Conservation (phyloP, 176 grass and related monocot species). For the Microstegium vimineum region DNA sequence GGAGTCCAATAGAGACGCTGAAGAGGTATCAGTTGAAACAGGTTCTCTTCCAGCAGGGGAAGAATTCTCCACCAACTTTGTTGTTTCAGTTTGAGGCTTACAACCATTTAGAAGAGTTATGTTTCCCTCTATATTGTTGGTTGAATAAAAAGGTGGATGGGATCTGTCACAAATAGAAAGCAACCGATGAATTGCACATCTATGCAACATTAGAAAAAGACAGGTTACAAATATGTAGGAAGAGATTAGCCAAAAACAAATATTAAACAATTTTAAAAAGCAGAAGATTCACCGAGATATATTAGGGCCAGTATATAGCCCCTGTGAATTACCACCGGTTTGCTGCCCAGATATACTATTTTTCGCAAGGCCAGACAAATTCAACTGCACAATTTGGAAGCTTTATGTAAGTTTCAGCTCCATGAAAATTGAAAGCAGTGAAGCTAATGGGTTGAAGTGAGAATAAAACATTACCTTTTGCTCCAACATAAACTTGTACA, state of each 20-base stretch:
- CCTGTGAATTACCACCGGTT: conserved; percentile 42
- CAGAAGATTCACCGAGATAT: conserved; percentile 49
- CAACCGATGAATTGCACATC: conserved; percentile 16
- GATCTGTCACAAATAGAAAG: conserved; percentile 29
- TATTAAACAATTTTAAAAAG: neutral
- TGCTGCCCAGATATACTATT: conserved; percentile 79
- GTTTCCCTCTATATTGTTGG: conserved; percentile 26
- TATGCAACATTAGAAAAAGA: neutral
- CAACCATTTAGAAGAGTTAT: neutral
- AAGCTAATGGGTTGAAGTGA: conserved; percentile 1
- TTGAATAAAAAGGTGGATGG: conserved; percentile 7
- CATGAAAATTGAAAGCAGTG: neutral
- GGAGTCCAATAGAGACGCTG: conserved; percentile 6
- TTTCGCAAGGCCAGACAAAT: conserved; percentile 57
- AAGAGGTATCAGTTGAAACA: conserved; percentile 23
- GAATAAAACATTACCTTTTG: conserved; percentile 59
- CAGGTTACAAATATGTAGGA: conserved; percentile 8
- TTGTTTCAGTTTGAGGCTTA: conserved; percentile 31
- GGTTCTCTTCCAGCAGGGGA: neutral
- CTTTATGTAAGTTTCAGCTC: conserved; percentile 24
- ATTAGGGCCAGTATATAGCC: conserved; percentile 36
- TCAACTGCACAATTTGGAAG: conserved; percentile 57
- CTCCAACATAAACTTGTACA: conserved; percentile 75
- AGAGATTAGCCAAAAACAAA: conserved; percentile 6
- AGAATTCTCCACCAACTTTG: conserved; percentile 20